These are phyloP conservation scores for Pythium myriotylum DNA, from an alignment of 352 stramenopile species.

Conservation along the genomic window DNA sequence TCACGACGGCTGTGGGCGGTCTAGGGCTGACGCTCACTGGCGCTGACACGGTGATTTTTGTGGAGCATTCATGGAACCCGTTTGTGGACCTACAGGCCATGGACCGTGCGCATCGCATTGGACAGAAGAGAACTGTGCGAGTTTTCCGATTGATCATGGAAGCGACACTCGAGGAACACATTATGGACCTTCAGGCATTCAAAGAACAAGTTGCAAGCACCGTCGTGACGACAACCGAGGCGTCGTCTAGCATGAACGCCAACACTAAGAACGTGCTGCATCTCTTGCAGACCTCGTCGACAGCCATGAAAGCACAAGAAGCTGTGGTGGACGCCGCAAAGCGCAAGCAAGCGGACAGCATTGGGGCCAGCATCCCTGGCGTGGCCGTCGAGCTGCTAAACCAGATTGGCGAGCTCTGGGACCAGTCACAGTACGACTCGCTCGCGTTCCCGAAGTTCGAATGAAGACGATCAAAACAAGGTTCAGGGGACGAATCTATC, in stretches of 20 bases:
- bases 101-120: slow-evolving; percentile 83
- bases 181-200: slow-evolving; percentile 79
- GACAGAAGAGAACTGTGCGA: slow-evolving; percentile 66
- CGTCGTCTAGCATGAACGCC: slow-evolving; percentile 56
- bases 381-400: slow-evolving; percentile 50
- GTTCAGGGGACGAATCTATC: too few species aligned
- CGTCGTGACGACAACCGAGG: slow-evolving; percentile 57
- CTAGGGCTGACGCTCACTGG: slow-evolving; percentile 97
- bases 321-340: slow-evolving; percentile 14
- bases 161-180: slow-evolving; percentile 73
- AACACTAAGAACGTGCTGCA: slow-evolving; percentile 69
- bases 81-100: slow-evolving; percentile 95
- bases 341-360: slow-evolving; percentile 6
- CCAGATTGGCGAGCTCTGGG: slow-evolving; percentile 78
- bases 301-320: slow-evolving; percentile 40
- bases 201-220: slow-evolving; percentile 74
- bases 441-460: slow-evolving; percentile 54
- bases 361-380: slow-evolving; percentile 17
- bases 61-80: slow-evolving; percentile 99
- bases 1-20: slow-evolving; percentile 95
- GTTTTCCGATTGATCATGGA: slow-evolving; percentile 84
- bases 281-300: slow-evolving; percentile 60
- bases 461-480: not conserved
- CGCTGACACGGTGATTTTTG: slow-evolving; percentile 97
- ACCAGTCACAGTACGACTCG: slow-evolving; percentile 80